A percentile compares a stretch with the other conserved stretches of the same genome.
These are phyloP conservation scores for Linderniella brevidens DNA, from an alignment of 257 asterid species.

Conservation along the genomic window DNA sequence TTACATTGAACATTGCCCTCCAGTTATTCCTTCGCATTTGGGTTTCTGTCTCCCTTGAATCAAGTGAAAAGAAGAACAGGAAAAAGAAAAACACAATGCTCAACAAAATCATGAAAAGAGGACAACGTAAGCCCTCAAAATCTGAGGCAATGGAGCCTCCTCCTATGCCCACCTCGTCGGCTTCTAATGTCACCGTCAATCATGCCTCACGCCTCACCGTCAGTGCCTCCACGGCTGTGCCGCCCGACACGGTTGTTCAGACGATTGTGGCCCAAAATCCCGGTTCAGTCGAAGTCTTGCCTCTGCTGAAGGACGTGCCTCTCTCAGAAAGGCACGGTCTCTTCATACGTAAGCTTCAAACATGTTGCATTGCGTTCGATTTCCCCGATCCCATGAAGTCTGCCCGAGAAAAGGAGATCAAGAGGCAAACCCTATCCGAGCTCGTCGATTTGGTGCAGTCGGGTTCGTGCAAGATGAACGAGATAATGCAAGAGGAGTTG, in stretches of 20 bases:
- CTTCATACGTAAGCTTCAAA: constrained; percentile 39
- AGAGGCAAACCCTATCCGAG: constrained; percentile 46
- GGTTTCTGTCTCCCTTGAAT: too few relatives aligned
- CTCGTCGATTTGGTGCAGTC: constrained; percentile 61
- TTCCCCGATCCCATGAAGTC: constrained; percentile 34
- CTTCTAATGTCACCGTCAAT: constrained; percentile 18
- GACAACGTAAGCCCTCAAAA: constrained; percentile 33
- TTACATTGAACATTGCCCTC: too few relatives aligned
- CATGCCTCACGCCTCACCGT: constrained; percentile 20
- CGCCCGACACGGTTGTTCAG: constrained; percentile 10
- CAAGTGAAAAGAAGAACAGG: constrained; percentile 2
- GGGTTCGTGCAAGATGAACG: constrained; percentile 34
- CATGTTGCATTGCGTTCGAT: constrained; percentile 45
- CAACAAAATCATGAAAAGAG: constrained; percentile 30
- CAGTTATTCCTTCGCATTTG: too few relatives aligned
- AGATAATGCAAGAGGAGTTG: constrained; percentile 59
- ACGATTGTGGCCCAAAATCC: constrained; percentile 13
- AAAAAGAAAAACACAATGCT: constrained; percentile 36
- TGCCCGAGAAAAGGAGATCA: constrained; percentile 58
- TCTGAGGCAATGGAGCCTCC: constrained; percentile 19
- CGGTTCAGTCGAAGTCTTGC: constrained; percentile 38
- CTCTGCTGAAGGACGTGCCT: constrained; percentile 43
- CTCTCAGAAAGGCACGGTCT: constrained; percentile 45
- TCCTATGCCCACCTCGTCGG: constrained; percentile 11
- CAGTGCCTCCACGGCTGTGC: constrained; percentile 10